A percentile compares a stretch with the other conserved stretches of the same genome.
These are phyloP conservation scores for Nymphaea thermarum DNA, from an alignment of 164 flowering plant genomes.

Conservation along the genomic window DNA sequence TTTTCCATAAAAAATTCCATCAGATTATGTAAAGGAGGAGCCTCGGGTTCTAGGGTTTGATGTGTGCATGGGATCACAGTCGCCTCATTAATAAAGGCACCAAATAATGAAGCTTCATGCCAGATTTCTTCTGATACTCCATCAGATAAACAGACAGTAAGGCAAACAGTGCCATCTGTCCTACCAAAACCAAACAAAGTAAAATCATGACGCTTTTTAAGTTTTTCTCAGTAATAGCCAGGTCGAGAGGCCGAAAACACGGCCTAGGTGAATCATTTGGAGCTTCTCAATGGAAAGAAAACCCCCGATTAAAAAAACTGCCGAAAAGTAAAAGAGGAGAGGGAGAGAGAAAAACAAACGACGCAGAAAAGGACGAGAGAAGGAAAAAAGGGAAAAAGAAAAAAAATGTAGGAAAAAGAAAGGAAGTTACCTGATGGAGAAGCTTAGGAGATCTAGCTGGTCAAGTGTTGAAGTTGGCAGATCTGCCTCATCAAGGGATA, in stretches of 20 bases:
- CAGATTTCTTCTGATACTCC: neutral
- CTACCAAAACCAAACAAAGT: neutral
- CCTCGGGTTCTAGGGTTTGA: neutral
- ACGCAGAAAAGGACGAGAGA: neutral
- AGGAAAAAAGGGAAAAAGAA: constrained; percentile 2
- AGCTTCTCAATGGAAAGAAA: neutral
- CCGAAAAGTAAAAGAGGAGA: neutral
- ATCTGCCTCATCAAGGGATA: constrained; percentile 30
- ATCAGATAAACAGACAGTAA: neutral
- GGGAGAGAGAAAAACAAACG: constrained; percentile 2
- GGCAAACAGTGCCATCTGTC: neutral
- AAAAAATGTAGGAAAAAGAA: neutral
- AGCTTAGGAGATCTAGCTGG: constrained; percentile 22
- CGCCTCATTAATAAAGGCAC: constrained; percentile 2
- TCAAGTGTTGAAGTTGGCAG: constrained; percentile 18
- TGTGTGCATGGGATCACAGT: neutral
- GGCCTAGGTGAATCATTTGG: no score
- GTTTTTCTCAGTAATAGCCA: neutral
- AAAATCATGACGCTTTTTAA: neutral
- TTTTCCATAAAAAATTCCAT: neutral
- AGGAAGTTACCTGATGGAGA: constrained; percentile 66
- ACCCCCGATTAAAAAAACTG: neutral
- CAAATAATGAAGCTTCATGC: neutral
- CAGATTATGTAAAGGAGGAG: neutral
- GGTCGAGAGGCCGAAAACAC: neutral